These are phyloP conservation scores for Buddleja alternifolia DNA, from an alignment of 257 asterid species.

Conservation along the genomic window DNA sequence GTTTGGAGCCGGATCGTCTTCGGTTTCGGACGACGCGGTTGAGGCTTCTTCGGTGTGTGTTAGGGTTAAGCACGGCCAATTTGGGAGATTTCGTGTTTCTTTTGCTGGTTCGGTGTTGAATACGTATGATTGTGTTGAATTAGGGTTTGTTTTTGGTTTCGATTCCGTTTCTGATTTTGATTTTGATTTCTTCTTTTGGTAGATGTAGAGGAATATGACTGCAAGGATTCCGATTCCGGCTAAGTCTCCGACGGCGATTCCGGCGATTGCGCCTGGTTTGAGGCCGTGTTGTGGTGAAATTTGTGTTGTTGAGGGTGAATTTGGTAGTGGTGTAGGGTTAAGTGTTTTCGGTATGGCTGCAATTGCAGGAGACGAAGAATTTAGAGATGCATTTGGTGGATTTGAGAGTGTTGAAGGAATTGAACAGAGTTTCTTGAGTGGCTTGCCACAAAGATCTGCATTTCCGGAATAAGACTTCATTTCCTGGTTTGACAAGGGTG, in stretches of 20 bases:
- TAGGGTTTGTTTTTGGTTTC: conserved; percentile 14
- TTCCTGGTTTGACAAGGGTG: conserved; percentile 60
- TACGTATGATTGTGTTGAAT: conserved; percentile 33
- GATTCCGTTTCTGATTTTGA: conserved; percentile 13
- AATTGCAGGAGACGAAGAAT: conserved; percentile 70
- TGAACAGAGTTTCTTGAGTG: conserved; percentile 63
- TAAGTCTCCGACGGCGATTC: conserved; percentile 63
- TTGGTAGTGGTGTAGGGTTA: conserved; percentile 39
- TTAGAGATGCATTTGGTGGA: conserved; percentile 56
- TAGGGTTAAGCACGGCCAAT: conserved; percentile 63
- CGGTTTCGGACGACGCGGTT: conserved; percentile 58
- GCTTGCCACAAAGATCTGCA: conserved; percentile 72
- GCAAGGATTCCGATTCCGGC: conserved; percentile 81
- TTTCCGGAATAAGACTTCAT: conserved; percentile 72
- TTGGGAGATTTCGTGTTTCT: conserved; percentile 35
- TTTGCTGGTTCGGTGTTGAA: conserved; percentile 34
- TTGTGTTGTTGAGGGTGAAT: conserved; percentile 38
- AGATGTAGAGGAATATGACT: conserved; percentile 47
- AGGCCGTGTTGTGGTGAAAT: conserved; percentile 46
- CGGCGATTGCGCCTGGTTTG: conserved; percentile 66
- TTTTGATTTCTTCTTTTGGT: conserved; percentile 52
- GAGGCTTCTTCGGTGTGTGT: conserved; percentile 59
- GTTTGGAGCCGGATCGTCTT: conserved; percentile 35
- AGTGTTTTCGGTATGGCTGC: conserved; percentile 83
- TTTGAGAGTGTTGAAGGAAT: conserved; percentile 67